These are phyloP conservation scores for Dysphania ambrosioides DNA, from an alignment of 148 eudicot species.

Conservation along the genomic window DNA sequence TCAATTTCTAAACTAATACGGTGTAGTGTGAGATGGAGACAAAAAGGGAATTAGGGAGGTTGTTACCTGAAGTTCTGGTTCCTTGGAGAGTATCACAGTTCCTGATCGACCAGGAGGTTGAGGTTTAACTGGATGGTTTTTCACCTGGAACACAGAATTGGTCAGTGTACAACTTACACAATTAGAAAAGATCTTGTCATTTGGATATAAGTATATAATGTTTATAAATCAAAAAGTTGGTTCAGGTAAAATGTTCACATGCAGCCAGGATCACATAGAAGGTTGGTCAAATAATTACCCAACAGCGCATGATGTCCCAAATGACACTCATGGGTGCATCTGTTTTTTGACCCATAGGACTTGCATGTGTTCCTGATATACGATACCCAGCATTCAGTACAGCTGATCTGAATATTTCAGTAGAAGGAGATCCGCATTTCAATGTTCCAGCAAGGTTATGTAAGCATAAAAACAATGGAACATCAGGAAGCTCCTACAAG, in stretches of 20 bases:
- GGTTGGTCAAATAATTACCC: constrained; percentile 54
- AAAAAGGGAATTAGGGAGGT: background rate
- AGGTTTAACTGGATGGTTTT: constrained; percentile 84
- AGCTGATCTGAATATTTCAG: constrained; percentile 87
- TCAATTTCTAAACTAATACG: background rate
- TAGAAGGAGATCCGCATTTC: constrained; percentile 92
- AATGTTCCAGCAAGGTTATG: constrained; percentile 88
- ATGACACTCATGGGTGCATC: constrained; percentile 98
- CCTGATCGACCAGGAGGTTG: constrained; percentile 78
- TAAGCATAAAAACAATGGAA: constrained; percentile 78
- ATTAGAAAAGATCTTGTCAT: background rate
- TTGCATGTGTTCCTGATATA: constrained; percentile 82
- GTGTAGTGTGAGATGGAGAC: background rate
- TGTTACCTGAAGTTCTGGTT: constrained; percentile 80
- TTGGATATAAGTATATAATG: background rate
- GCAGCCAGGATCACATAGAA: background rate
- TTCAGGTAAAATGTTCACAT: background rate
- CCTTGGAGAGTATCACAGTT: constrained; percentile 81
- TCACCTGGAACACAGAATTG: constrained; percentile 51
- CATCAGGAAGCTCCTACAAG: constrained; percentile 89
- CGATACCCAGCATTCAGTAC: constrained; percentile 96
- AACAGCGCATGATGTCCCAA: constrained; percentile 99
- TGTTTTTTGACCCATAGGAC: constrained; percentile 80
- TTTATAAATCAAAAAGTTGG: background rate
- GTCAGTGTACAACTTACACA: background rate